Conservation (phyloP, 2,329 filamentous ascomycete species). For the Pseudogymnoascus sp. region DNA sequence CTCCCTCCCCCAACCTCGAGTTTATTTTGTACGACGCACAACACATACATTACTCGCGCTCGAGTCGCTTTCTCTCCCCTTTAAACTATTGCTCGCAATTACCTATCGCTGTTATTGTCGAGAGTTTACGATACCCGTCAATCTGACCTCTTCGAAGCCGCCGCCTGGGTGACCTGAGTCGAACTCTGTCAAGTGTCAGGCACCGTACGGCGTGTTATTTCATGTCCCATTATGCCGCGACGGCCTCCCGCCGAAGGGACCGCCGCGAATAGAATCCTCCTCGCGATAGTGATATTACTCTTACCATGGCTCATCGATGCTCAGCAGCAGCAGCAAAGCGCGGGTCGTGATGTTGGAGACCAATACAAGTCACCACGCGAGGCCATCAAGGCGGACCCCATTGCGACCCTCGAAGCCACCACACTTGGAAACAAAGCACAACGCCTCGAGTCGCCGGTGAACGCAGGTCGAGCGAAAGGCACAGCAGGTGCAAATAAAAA, state of each 20-base stretch:
- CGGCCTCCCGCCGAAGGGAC: conserved; percentile 51
- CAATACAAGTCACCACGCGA: conserved; percentile 26
- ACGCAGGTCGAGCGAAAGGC: conserved; percentile 23
- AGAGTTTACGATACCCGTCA: neutral
- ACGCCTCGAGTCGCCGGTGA: conserved; percentile 26
- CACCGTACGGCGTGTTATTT: conserved; percentile 5
- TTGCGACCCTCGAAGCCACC: conserved; percentile 22
- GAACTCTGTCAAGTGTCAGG: neutral
- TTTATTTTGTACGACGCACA: conserved; percentile 4
- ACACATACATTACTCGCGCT: neutral
- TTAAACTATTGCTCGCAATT: neutral
- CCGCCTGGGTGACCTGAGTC: neutral
- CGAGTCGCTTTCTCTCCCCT: neutral
- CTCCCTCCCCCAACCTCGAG: conserved; percentile 5
- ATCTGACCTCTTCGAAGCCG: neutral
- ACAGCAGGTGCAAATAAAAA: conserved; percentile 22
- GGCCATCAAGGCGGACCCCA: conserved; percentile 19
- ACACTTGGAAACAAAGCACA: conserved; percentile 22
- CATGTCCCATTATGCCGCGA: conserved; percentile 47
- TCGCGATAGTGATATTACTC: conserved; percentile 48
- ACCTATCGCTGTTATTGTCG: neutral
- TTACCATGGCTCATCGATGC: conserved; percentile 52
- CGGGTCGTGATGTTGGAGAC: conserved; percentile 14
- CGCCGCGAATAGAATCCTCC: conserved; percentile 41
- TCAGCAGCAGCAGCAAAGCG: conserved; percentile 51